Conservation (phyloP, 768 basidiomycete genomes). For the Lactarius pseudohatsudake region DNA sequence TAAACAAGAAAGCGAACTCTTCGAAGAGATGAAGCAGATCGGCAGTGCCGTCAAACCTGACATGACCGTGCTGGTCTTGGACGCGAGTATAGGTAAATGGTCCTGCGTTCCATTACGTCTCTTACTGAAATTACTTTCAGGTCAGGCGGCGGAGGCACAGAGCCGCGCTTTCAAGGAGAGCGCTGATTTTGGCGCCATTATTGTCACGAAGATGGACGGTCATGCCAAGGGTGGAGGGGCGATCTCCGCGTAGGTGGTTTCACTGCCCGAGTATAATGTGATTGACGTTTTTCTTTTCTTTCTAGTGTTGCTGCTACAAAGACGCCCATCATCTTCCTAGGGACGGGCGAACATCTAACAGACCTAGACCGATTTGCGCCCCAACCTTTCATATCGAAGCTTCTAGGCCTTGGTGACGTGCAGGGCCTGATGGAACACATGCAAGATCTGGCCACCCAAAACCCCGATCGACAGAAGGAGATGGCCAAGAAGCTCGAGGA, state of each 20-base stretch:
- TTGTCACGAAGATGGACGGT: slow-evolving; percentile 99
- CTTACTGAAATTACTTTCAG: slow-evolving; percentile 35
- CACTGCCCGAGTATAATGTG: background rate
- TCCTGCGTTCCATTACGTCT: background rate
- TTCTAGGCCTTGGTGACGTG: slow-evolving; percentile 94
- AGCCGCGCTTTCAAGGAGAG: slow-evolving; percentile 97
- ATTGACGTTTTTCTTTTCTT: slow-evolving; percentile 19
- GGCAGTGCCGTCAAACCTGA: slow-evolving; percentile 90
- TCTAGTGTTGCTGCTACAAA: slow-evolving; percentile 94
- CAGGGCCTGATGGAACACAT: slow-evolving; percentile 98
- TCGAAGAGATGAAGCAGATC: slow-evolving; percentile 98
- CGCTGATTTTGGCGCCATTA: slow-evolving; percentile 96
- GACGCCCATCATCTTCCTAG: slow-evolving; percentile 98
- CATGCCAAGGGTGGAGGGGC: slow-evolving; percentile 99
- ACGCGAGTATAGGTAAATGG: slow-evolving; percentile 87
- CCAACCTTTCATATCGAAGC: slow-evolving; percentile 94
- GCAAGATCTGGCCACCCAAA: slow-evolving; percentile 91
- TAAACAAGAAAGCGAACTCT: slow-evolving; percentile 94
- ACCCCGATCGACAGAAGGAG: slow-evolving; percentile 96
- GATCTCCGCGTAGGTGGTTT: slow-evolving; percentile 87
- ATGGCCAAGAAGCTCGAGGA: slow-evolving; percentile 98
- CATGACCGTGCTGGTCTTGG: slow-evolving; percentile 94
- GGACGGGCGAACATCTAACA: slow-evolving; percentile 96
- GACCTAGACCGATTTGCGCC: slow-evolving; percentile 96
- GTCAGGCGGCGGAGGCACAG: slow-evolving; percentile 97